A percentile compares a stretch with the other conserved stretches of the same genome.
phyloP scores from a whole-genome alignment of 345 rosid genomes.

The Acer campestre region DNA sequence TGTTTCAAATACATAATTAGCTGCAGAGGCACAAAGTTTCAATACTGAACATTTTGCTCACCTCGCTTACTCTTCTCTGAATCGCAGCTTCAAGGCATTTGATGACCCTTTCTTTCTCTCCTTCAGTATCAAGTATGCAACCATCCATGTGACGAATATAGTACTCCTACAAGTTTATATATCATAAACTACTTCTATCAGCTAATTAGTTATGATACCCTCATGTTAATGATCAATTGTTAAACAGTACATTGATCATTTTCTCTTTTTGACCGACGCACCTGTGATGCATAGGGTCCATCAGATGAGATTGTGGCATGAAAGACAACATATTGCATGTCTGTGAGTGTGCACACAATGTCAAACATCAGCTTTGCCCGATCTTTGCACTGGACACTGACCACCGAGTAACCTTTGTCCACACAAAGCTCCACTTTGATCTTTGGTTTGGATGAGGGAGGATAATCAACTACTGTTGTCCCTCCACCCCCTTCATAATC shows the following conservation, averaged over 20 bases:
- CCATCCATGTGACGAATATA: constrained; percentile 93
- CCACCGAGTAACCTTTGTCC: constrained; percentile 86
- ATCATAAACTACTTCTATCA: not conserved
- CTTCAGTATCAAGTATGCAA: constrained; percentile 78
- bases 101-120: constrained; percentile 81
- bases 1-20: not conserved
- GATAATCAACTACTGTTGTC: constrained; percentile 40
- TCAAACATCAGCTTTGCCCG: constrained; percentile 89
- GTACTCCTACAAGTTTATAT: constrained; percentile 55
- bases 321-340: constrained; percentile 94
- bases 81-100: constrained; percentile 95
- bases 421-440: constrained; percentile 67
- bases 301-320: constrained; percentile 78
- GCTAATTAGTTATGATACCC: not conserved
- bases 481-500: constrained; percentile 70
- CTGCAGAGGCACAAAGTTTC: not conserved
- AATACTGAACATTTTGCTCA: constrained; percentile 26
- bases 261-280: not conserved
- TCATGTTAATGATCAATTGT: not conserved
- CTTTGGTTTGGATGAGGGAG: constrained; percentile 48
- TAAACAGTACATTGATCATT: not conserved
- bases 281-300: constrained; percentile 85
- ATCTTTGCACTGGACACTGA: constrained; percentile 75
- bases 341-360: constrained; percentile 94
- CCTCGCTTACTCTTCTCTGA: constrained; percentile 88